These are phyloP conservation scores for Incumbomyces lentus DNA, from an alignment of 2,329 filamentous ascomycete species.

Conservation along the genomic window DNA sequence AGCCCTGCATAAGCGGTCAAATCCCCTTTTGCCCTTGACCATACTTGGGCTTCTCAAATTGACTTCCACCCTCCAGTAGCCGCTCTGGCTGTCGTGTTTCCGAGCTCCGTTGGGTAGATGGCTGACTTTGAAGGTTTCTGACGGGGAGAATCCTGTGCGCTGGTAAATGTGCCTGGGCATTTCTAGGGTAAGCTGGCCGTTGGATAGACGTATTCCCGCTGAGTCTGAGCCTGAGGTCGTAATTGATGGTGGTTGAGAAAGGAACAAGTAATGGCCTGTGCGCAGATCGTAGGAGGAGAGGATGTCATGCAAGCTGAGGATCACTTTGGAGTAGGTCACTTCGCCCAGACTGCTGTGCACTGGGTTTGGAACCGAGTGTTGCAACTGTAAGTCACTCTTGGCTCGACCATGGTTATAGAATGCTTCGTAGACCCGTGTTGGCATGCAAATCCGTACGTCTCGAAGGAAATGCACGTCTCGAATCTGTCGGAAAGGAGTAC, in stretches of 20 bases:
- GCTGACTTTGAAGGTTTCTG: slow-evolving; percentile 49
- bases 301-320: slow-evolving; percentile 62
- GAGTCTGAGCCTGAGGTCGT: slow-evolving; percentile 43
- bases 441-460: slow-evolving; percentile 60
- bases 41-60: slow-evolving; percentile 67
- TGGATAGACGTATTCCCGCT: neutral
- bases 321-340: slow-evolving; percentile 54
- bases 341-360: neutral
- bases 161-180: slow-evolving; percentile 77
- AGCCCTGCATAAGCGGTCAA: slow-evolving; percentile 66
- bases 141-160: slow-evolving; percentile 53
- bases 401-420: slow-evolving; percentile 6
- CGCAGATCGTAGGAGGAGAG: slow-evolving; percentile 50
- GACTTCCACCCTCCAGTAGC: slow-evolving; percentile 70
- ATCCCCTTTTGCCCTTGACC: slow-evolving; percentile 72
- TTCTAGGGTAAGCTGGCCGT: slow-evolving; percentile 53
- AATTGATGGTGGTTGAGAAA: slow-evolving; percentile 46
- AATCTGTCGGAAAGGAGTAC: slow-evolving; percentile 65
- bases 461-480: slow-evolving; percentile 57
- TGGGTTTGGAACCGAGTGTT: neutral
- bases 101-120: slow-evolving; percentile 43
- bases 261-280: slow-evolving; percentile 60
- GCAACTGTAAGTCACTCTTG: neutral
- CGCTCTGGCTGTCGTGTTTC: slow-evolving; percentile 51
- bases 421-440: slow-evolving; percentile 47